Evolutionary conservation across 129 eudicot genomes (phyloP), one percentile per base, ranked within the genome.

Genomic region (Helichrysum umbraculigerum): DNA sequence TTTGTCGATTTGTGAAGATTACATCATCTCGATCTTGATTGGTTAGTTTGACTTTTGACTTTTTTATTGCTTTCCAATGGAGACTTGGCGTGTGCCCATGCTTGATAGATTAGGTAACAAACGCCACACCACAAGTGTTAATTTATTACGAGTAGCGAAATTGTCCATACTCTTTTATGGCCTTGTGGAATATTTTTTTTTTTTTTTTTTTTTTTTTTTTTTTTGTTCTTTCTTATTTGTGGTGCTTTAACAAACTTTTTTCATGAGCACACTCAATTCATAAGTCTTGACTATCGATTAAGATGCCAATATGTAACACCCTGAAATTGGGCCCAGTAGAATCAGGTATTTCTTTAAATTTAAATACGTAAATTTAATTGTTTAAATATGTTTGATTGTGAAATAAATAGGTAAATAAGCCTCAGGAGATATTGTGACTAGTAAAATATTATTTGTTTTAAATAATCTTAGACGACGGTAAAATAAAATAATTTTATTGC

Each of bases 231-330:
- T 70, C 77, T 87, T 70, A 74, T 68, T 81, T 75, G 86, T 83
- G 93, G 56, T 71, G 70, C 88, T 88, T 85, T 83, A 86, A 81
- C 93, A 73, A 83, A 83, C 85, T 81, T 68, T 50, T 65, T 63
- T 52, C 22, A 59, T 67, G 79, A 71, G 34, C 75, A 82, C 76
- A 78, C 77, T 83, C 72, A 68, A 67, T 72, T 63, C 42, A 62
- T 50, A 72, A 76, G 63, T 70, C 59, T 70, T 16, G 7, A 34
- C 37, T 34, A 34, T 34, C 42, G 25, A 25, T 73, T 71, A 32
- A 33, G 39, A 51, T 51, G 21, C 76, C 56, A 41, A 35, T n/a
- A n/a, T n/a, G n/a, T n/a, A n/a, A n/a, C n/a, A n/a, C n/a, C n/a
- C n/a, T n/a, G n/a, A n/a, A n/a, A n/a, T n/a, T n/a, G n/a, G n/a